Evolutionary conservation across 2,329 filamentous ascomycete genomes (phyloP), one percentile per base, ranked within the genome.

Genomic region (Pseudogymnoascus sp.): DNA sequence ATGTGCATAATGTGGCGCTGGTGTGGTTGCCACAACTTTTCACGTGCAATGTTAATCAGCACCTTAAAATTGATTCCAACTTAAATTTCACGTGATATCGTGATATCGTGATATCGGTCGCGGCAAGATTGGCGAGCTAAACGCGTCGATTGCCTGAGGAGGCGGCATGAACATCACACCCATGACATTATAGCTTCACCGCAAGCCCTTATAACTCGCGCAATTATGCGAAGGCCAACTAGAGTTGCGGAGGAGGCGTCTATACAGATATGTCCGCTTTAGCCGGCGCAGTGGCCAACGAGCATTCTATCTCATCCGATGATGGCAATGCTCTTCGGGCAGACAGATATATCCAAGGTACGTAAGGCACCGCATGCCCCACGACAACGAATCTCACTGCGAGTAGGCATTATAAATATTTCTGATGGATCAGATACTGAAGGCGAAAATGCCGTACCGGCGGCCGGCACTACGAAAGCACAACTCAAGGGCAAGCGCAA

Each of bases 401-500:
- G 15, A 33, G 20, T 35, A 53, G 47, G 47, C 28, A 22, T 53
- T 15, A 53, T 53, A 53, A 53, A 53, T 18, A 53, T 53, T 22
- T 53, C 47, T 20, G 28, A 33, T 53, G n/a, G 47, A 12, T 20
- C 47, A 18, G 28, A 14, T 4, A 33, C 47, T 18, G 28, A 53
- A 33, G 47, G 33, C 43, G 25, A 20, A 18, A 35, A 33, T 7
- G 15, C 9, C 9, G 28, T 15, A 4, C 47, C 28, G 33, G 15
- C 15, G 11, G 25, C 47, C 28, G 47, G 25, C 6, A 2, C 28
- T 4, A 53, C 33, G 15, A 28, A 53, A 33, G 28, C 47, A 20
- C 47, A 7, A 28, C 47, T 53, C 11, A 70, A 66, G 20, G 63
- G 62, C 18, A 71, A 70, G 58, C 62, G 67, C 6, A 68, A 68